Evolutionary conservation across 805 yeast species (phyloP).

Genomic region (Saccharomycopsis amapae): DNA sequence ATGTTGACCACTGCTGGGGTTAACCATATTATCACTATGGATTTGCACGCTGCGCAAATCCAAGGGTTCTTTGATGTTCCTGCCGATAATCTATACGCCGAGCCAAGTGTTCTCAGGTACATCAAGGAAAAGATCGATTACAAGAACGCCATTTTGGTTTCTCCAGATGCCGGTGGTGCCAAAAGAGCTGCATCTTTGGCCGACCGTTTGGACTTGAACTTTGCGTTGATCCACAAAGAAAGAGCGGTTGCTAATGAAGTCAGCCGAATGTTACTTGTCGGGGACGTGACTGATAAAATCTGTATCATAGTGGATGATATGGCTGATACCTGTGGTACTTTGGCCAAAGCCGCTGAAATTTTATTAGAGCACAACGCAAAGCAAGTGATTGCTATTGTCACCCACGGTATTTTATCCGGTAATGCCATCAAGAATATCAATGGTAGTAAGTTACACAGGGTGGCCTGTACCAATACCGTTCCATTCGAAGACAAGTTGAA

Average conservation of each 20-base stretch:
- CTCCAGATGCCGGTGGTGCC: constrained; percentile 99
- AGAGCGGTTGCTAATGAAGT: constrained; percentile 94
- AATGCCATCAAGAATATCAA: constrained; percentile 70
- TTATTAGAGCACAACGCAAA: constrained; percentile 74
- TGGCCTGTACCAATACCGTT: constrained; percentile 90
- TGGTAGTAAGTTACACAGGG: constrained; percentile 55
- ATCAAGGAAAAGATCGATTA: constrained; percentile 58
- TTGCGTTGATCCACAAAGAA: constrained; percentile 95
- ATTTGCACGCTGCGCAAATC: constrained; percentile 93
- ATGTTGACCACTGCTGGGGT: constrained; percentile 91
- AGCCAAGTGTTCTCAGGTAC: constrained; percentile 81
- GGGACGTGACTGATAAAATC: constrained; percentile 78
- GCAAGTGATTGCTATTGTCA: constrained; percentile 85
- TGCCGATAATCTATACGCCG: constrained; percentile 92
- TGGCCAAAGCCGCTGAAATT: constrained; percentile 90
- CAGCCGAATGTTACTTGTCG: constrained; percentile 90
- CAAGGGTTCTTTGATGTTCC: constrained; percentile 96
- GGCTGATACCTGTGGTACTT: constrained; percentile 98
- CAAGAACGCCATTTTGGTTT: constrained; percentile 66
- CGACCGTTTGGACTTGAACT: constrained; percentile 82
- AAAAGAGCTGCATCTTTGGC: constrained; percentile 94
- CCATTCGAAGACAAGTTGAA: constrained; percentile 64
- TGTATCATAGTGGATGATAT: constrained; percentile 91
- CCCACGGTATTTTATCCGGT: constrained; percentile 91
- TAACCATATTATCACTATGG: constrained; percentile 93